These are phyloP conservation scores for Fusarium irregulare DNA, from an alignment of 2,329 filamentous ascomycete genomes.

Conservation along the genomic window DNA sequence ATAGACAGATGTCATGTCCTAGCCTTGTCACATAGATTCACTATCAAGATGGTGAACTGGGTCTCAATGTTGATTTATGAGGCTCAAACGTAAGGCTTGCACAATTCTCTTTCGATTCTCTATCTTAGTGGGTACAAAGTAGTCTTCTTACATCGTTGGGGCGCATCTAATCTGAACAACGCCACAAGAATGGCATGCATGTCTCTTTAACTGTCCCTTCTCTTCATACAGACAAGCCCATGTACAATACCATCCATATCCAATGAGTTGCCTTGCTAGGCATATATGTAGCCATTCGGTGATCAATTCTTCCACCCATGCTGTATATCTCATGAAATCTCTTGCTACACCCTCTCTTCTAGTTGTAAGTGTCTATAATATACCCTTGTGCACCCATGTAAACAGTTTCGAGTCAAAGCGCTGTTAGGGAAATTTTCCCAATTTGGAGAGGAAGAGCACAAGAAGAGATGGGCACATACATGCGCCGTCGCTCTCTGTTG, in stretches of 20 bases:
- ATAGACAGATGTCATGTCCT: not conserved
- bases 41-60: not conserved
- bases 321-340: not conserved
- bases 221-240: conserved; percentile 1
- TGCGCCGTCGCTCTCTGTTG: not conserved
- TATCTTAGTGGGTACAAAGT: not conserved
- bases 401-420: not conserved
- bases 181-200: conserved; percentile 15
- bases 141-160: conserved; percentile 25
- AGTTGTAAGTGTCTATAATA: not conserved
- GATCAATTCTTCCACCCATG: not conserved
- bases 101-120: not conserved
- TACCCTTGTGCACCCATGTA: conserved; percentile 21
- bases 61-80: not conserved
- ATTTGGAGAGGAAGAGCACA: not conserved
- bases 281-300: not conserved
- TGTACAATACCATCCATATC: not conserved
- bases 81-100: conserved; percentile 6
- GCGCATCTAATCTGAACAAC: conserved; percentile 23
- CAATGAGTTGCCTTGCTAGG: not conserved
- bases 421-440: not conserved
- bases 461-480: conserved; percentile 9
- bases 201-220: conserved; percentile 1
- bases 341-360: conserved; percentile 1
- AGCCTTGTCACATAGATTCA: not conserved